Evolutionary conservation across 225 moss, liverwort and hornwort species (phyloP).

Genomic region (Ulota crispa): DNA sequence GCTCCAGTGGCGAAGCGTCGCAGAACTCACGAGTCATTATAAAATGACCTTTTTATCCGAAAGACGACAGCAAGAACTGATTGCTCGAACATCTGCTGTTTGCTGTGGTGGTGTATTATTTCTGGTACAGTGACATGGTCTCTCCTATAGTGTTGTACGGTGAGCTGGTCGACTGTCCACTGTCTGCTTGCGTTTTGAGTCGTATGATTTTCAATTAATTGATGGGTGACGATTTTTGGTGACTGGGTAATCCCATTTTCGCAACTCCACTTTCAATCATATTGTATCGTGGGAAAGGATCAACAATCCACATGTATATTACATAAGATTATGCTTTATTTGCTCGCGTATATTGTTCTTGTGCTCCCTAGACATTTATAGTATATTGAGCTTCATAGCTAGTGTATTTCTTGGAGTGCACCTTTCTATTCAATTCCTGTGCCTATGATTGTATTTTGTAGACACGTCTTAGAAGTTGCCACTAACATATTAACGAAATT

Average conservation of each 20-base stretch:
- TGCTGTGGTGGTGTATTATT: slow-evolving; percentile 15
- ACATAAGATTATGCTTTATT: not conserved
- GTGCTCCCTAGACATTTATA: not conserved
- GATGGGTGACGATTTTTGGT: not conserved
- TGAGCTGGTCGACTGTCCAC: not conserved
- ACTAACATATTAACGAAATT: not conserved
- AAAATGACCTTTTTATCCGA: not conserved
- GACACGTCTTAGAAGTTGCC: not conserved
- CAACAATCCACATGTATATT: not conserved
- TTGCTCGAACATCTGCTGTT: not conserved
- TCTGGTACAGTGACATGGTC: slow-evolving; percentile 15
- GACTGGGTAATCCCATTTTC: not conserved
- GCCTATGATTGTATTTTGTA: not conserved
- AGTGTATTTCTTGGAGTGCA: too few relatives aligned
- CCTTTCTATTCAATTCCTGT: not conserved
- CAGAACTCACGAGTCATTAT: slow-evolving; percentile 38
- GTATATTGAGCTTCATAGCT: not conserved
- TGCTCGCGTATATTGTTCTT: not conserved
- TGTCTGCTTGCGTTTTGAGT: slow-evolving; percentile 12
- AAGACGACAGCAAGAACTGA: not conserved
- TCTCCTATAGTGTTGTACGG: slow-evolving; percentile 1
- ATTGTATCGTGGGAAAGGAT: not conserved
- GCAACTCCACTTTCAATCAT: not conserved
- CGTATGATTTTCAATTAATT: not conserved
- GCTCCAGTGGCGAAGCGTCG: slow-evolving; percentile 67